Evolutionary conservation across 768 basidiomycete species (phyloP).

Genomic region (Xerocomus potaroensis): DNA sequence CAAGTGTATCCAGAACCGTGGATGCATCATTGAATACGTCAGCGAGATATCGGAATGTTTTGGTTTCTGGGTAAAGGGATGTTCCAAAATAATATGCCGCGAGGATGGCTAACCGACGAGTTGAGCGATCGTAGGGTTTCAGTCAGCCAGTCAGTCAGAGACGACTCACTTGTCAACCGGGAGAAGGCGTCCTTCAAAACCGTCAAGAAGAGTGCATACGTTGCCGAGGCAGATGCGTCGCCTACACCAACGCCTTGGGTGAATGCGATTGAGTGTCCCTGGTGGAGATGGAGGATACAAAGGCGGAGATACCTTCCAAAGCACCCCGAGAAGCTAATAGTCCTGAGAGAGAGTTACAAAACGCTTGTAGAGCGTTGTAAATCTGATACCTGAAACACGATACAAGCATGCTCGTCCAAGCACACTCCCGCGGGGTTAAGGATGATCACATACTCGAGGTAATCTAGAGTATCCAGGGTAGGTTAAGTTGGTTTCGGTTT

Average conservation of each 20-base stretch:
- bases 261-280: neutral
- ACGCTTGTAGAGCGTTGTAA: slow-evolving; percentile 63
- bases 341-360: slow-evolving; percentile 62
- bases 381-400: slow-evolving; percentile 51
- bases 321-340: slow-evolving; percentile 63
- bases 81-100: slow-evolving; percentile 61
- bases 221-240: slow-evolving; percentile 59
- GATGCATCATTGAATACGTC: slow-evolving; percentile 63
- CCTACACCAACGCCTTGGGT: slow-evolving; percentile 64
- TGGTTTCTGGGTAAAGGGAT: slow-evolving; percentile 64
- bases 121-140: neutral
- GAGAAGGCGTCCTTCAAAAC: slow-evolving; percentile 64
- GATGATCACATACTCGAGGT: slow-evolving; percentile 41
- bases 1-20: slow-evolving; percentile 55
- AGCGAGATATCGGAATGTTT: slow-evolving; percentile 62
- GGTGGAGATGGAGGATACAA: neutral
- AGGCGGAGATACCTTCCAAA: slow-evolving; percentile 48
- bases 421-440: slow-evolving; percentile 1
- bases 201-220: slow-evolving; percentile 58
- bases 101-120: slow-evolving; percentile 47
- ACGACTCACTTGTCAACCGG: slow-evolving; percentile 54
- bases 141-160: neutral
- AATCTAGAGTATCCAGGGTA: slow-evolving; percentile 36
- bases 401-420: neutral
- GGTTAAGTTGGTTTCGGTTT: neutral